phyloP scores from a whole-genome alignment of 129 eudicot species.

The Ambrosia artemisiifolia region DNA sequence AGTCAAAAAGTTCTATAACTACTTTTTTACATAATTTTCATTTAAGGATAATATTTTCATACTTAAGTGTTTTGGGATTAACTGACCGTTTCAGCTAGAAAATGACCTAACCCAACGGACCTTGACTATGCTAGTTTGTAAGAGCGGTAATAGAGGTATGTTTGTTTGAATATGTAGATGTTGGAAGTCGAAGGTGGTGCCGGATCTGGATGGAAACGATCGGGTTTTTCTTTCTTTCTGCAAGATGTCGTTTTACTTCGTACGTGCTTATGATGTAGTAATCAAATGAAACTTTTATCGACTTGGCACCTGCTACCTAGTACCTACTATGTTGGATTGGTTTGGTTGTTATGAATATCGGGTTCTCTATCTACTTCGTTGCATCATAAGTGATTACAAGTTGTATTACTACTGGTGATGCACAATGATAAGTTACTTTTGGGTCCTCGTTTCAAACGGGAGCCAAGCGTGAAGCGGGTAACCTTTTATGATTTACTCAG shows the following conservation, averaged over 20 bases:
- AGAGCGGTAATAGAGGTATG: constrained; percentile 17
- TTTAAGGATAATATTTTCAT: too few relatives aligned
- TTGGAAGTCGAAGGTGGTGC: constrained; percentile 26
- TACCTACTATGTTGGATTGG: constrained; percentile 57
- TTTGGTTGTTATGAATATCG: constrained; percentile 47
- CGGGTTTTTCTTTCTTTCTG: constrained; percentile 27
- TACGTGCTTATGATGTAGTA: constrained; percentile 38
- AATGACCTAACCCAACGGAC: background rate
- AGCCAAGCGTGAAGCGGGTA: constrained; percentile 47
- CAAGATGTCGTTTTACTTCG: constrained; percentile 41
- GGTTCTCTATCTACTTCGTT: constrained; percentile 49
- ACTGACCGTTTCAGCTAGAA: too few relatives aligned
- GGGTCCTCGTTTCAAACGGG: constrained; percentile 36
- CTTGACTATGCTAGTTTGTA: background rate
- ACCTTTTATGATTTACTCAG: constrained; percentile 23
- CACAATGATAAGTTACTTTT: constrained; percentile 37
- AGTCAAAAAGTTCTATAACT: too few relatives aligned
- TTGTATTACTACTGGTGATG: constrained; percentile 45
- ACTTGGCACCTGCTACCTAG: constrained; percentile 53
- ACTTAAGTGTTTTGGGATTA: too few relatives aligned
- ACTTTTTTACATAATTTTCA: too few relatives aligned
- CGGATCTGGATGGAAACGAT: constrained; percentile 35
- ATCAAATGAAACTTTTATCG: constrained; percentile 47
- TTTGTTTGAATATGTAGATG: constrained; percentile 39
- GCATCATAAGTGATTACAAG: constrained; percentile 40